Base-by-base conservation (phyloP, 805 yeast species). In the Komagataella pastoris region DNA sequence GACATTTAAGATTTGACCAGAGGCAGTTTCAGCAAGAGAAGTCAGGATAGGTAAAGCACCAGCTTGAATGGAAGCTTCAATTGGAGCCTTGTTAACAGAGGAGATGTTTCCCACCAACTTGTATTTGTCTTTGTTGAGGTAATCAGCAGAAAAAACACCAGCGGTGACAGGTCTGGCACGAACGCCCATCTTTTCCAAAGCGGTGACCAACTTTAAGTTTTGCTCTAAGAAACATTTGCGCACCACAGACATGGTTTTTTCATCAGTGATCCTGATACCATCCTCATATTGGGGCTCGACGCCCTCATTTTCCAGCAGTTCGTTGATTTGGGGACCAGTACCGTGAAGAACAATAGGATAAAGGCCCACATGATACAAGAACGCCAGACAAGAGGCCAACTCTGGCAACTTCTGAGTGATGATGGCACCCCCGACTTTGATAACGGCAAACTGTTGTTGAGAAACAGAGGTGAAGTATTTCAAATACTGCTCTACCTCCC, bases 361-460 rank as follows among this genome's bases (percentile, higher is more conserved):
- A 54, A 93, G 77, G 10, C 99, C 99, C 50, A 93, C 96, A 64
- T 93, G 99, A 73, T 93, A 93, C 57, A 93, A 73, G 68, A 93
- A 93, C 3, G 98, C 97, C 56, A 93, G 74, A 62, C 97, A 90
- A 0, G 96, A 87, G 0, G 99, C 99, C 59, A 93, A 73, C 69
- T 91, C 96, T 7, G 89, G 85, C 56, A 93, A 72, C 61, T 91
- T 93, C 59, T 93, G 95, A 48, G 98, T 91, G 66, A 93, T 93
- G 61, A 93, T 91, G 44, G 99, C 99, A 57, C 99, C 99, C 46
- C 99, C 99, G 47, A 93, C 99, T 67, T 93, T 93, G 69, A 93
- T 93, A 47, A 93, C 97, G 3, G 99, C 99, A 62, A 93, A 93
- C 63, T 93, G 97, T 65, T 93, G 98, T 59, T 89, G 90, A 5